Evolutionary conservation across 2,329 filamentous ascomycete species (phyloP), one percentile per base, ranked within the genome.

Genomic region (Shiraia bambusicola): DNA sequence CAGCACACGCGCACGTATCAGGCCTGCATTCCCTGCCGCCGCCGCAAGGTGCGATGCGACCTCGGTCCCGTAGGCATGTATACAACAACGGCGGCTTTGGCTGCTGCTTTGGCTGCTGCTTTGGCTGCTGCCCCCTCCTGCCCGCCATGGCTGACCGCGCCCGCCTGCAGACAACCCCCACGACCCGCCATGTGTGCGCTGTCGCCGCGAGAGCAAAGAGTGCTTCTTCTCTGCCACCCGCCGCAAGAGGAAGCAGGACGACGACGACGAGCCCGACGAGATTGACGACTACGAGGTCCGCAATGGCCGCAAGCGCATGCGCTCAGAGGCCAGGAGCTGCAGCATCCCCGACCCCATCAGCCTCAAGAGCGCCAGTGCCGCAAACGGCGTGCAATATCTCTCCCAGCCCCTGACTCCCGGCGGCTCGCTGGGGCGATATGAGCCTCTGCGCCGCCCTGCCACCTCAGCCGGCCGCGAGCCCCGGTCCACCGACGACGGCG

Each of bases 191-290:
- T 98, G 93, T 69, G 87, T 92, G 45, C 84, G 93, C 63, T 98
- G 93, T 68, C 86, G 90, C 38, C 84, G 93, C 55, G 93, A 98
- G 75, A 89, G 86, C 73, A 97, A 97, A 69, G 86, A 95, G 61
- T 98, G 93, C 75, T 95, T 86, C 78, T 98, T 98, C 76, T 95
- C 90, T 49, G 88, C 90, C 14, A 97, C 91, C 24, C 81, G 93
- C 36, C 84, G 93, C 64, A 97, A 97, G 82, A 83, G 90, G 65
- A 94, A 93, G 77, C 81, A 73, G 17, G 76, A 74, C 42, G 70
- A 67, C 37, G 67, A 65, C 9, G 73, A 74, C 7, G 71, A 70
- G 22, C 52, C 59, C 6, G 70, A 75, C 2, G 72, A 73, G 25
- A 71, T 63, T 12, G 66, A 65, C 55, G 84, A 88, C 50, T 88